Base-by-base conservation (phyloP, 768 basidiomycete genomes). In the Lactifluus rugatus region DNA sequence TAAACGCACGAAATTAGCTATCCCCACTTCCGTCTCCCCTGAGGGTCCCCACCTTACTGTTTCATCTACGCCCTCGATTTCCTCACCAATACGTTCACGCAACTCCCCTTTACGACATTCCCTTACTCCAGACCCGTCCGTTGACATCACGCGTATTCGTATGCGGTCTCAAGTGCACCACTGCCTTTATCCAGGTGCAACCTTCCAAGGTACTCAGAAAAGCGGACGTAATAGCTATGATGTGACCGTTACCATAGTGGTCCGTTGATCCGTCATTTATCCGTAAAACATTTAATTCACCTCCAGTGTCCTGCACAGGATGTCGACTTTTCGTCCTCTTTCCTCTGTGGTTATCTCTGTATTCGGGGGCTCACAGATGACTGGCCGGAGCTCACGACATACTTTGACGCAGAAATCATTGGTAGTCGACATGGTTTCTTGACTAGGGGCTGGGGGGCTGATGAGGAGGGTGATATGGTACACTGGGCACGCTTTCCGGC, bases 351-450 rank as follows among this genome's bases (percentile, higher is more conserved):
- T 21, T 95, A 94, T 70, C 84, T 98, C 41, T 84, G 88, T 58
- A 98, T 98, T 69, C 85, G 87, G 17, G 91, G 92, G 28, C 74
- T 97, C 51, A 97, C 94, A 41, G 84, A 94, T 64, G 89, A 95
- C 66, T 93, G 91, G 81, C 94, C 94, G 16, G 89, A 94, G 70
- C 80, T 97, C 42, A 96, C 93, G 5, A 97, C 94, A 2, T 96
- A 93, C 68, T 97, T 97, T 71, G 91, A 93, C 67, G 94, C 93
- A 48, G 92, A 97, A 70, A 92, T 97, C 62, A 94, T 97, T 63
- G 93, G 93, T 17, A 83, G 78, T 59, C 82, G 89, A 21, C 84
- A 93, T 69, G 95, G 94, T 10, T 97, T 98, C 70, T 70, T 93
- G 66, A 98, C 95, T 5, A 78, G 83, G 65, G 84, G 87, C 59